A percentile compares a stretch with the other conserved stretches of the same genome.
These are phyloP conservation scores for Mycosphaerella sp. DNA, from an alignment of 2,329 filamentous ascomycete species.

Conservation along the genomic window DNA sequence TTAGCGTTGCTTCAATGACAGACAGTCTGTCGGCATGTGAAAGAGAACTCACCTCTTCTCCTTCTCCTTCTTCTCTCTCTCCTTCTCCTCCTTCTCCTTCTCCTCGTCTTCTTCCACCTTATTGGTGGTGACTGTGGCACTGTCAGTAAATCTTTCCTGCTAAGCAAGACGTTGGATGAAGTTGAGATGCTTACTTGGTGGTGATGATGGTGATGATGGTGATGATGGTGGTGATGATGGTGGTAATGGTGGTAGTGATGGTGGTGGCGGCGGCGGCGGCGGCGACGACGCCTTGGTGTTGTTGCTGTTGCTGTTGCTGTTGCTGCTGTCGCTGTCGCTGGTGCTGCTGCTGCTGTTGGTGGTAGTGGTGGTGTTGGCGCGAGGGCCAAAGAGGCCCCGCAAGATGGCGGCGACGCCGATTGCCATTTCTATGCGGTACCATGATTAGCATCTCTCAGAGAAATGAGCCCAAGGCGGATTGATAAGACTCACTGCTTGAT, in stretches of 20 bases:
- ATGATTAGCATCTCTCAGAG: not conserved
- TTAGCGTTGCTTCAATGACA: not conserved
- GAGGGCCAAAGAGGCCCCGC: not conserved
- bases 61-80: not conserved
- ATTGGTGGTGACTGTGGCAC: not conserved
- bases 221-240: not conserved
- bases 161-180: not conserved
- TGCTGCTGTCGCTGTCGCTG: too few relatives aligned
- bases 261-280: not conserved
- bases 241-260: not conserved
- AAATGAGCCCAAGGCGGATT: not conserved
- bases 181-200: not conserved
- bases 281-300: not conserved
- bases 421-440: conserved; percentile 1
- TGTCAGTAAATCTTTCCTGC: conserved; percentile 1
- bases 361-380: not conserved
- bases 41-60: not conserved
- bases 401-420: conserved; percentile 1
- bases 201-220: not conserved
- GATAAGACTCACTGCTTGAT: not conserved
- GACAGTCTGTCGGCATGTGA: not conserved
- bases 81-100: conserved; percentile 8
- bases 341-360: too few relatives aligned
- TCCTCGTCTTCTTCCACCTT: conserved; percentile 2
- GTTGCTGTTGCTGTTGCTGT: too few relatives aligned